Base-by-base conservation (phyloP, 768 basidiomycete species). In the Lyophyllum semitale region DNA sequence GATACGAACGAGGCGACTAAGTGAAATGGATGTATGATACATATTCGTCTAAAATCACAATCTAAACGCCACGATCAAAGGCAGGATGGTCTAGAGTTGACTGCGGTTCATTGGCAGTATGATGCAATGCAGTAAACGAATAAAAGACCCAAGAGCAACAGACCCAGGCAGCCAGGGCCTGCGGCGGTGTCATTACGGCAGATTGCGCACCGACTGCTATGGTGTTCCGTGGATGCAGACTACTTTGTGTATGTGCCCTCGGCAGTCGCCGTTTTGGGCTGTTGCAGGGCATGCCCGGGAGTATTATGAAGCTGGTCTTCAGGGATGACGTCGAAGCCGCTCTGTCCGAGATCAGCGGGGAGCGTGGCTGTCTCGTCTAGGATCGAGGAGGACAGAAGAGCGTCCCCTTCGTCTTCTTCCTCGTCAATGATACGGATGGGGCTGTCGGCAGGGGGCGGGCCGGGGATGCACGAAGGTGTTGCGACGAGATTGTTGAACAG, bases 401-500 rank as follows among this genome's bases (percentile, higher is more conserved):
- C 76, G 58, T 84, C 77, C 23, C 77, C 74, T 65, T 89, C 85
- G 66, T 87, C 88, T 40, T 78, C 74, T 54, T 87, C 89, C 48
- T 79, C 75, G 55, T 86, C 83, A 11, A 75, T 73, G 37, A 74
- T 75, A 7, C 55, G 68, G 23, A 70, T 63, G 29, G 63, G 50
- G 38, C 71, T 66, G 26, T 66, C 59, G 3, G 66, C 61, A 20
- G 71, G 60, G 3, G 72, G 65, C 32, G 84, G 81, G 8, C 77
- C 75, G 40, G 85, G 77, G 66, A 92, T 78, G 66, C 81, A 80
- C 4, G 84, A 75, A 8, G 92, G 91, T 11, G 74, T 68, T 25
- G 73, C 71, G 53, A 96, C 80, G 27, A 97, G 79, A 64, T 89
- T 86, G 73, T 97, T 97, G 77, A 95, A 98, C 38, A 94, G 76